Conservation (phyloP, 106 monocot species). For the Ottelia alismoides region DNA sequence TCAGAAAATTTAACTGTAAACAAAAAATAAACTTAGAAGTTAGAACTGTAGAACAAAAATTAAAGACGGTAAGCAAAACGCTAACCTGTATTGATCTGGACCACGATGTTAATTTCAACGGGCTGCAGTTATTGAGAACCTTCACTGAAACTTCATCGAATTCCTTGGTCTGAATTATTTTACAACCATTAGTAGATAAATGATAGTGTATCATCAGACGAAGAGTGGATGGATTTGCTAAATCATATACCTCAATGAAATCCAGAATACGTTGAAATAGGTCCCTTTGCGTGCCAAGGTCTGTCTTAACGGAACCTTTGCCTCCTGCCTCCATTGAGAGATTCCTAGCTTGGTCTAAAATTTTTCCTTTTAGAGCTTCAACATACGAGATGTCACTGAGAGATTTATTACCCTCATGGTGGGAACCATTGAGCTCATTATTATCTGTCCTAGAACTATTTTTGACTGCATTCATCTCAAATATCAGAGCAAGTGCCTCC, state of each 20-base stretch:
- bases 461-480: slow-evolving; percentile 55
- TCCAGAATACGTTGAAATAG: slow-evolving; percentile 68
- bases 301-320: slow-evolving; percentile 71
- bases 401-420: slow-evolving; percentile 21
- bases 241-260: slow-evolving; percentile 50
- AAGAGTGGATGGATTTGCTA: too few species aligned
- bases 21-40: not conserved
- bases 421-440: not conserved
- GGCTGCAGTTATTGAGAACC: slow-evolving; percentile 45
- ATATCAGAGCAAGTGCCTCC: slow-evolving; percentile 79
- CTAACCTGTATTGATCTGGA: slow-evolving; percentile 45
- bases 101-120: slow-evolving; percentile 66
- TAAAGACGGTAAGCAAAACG: not conserved
- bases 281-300: slow-evolving; percentile 61
- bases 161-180: slow-evolving; percentile 36
- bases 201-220: too few species aligned
- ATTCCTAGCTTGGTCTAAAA: slow-evolving; percentile 35
- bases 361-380: slow-evolving; percentile 59
- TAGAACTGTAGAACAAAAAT: not conserved
- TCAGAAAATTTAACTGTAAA: slow-evolving; percentile 82
- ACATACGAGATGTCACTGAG: slow-evolving; percentile 31
- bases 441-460: slow-evolving; percentile 29
- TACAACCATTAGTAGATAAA: too few species aligned
- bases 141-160: slow-evolving; percentile 63
- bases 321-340: slow-evolving; percentile 88